Evolutionary conservation across 2,329 filamentous ascomycete species (phyloP).

Genomic region (Calycina herbarum): DNA sequence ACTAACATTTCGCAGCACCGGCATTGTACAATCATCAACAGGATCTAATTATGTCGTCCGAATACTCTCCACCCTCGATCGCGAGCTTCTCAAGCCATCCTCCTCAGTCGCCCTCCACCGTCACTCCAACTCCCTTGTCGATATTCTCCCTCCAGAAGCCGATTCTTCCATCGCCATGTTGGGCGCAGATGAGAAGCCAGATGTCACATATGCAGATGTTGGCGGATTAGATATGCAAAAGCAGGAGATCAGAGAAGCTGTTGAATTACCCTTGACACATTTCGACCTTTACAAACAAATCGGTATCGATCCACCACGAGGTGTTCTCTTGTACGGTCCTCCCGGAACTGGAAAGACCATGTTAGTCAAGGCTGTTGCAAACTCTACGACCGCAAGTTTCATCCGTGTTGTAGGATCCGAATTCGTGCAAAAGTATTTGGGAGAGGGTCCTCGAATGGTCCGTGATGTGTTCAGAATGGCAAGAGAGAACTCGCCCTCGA

Average conservation of each 20-base stretch:
- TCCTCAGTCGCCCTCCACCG: constrained; percentile 97
- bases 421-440: constrained; percentile 98
- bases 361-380: constrained; percentile 97
- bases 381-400: constrained; percentile 96
- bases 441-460: constrained; percentile 97
- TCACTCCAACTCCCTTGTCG: constrained; percentile 97
- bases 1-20: constrained; percentile 63
- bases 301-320: constrained; percentile 94
- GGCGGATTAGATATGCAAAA: constrained; percentile 99
- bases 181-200: constrained; percentile 93
- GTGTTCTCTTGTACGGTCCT: constrained; percentile 93
- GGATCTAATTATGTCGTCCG: constrained; percentile 99
- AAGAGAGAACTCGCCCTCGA: constrained; percentile 93
- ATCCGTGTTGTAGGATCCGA: constrained; percentile 98
- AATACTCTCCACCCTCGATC: constrained; percentile 96
- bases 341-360: constrained; percentile 97
- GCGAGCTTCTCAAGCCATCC: constrained; percentile 95
- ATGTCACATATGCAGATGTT: constrained; percentile 96
- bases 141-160: constrained; percentile 97
- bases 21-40: constrained; percentile 97
- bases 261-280: constrained; percentile 93
- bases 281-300: constrained; percentile 99
- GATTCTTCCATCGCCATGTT: constrained; percentile 99
- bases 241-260: constrained; percentile 97
- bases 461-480: constrained; percentile 99